A percentile compares a stretch with the other conserved stretches of the same genome.
phyloP scores from a whole-genome alignment of 73 alveolate species.

The Paramecium bursaria region DNA sequence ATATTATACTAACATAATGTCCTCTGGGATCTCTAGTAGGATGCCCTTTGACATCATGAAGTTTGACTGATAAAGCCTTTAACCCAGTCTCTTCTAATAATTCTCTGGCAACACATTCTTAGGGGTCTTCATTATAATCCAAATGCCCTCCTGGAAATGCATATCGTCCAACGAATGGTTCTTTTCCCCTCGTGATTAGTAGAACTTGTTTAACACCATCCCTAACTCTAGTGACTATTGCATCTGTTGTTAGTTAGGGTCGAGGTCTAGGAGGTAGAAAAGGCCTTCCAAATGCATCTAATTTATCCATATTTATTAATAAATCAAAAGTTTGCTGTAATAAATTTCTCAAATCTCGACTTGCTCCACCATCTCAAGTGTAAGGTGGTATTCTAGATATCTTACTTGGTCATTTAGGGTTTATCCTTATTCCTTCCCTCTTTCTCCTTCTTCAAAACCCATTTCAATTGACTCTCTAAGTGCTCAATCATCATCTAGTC shows the following conservation, averaged over 20 bases:
- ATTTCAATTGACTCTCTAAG: too few species aligned
- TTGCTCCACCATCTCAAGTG: neutral
- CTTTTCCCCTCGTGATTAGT: constrained; percentile 88
- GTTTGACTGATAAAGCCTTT: constrained; percentile 85
- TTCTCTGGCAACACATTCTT: constrained; percentile 92
- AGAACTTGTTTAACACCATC: constrained; percentile 79
- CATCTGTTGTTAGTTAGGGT: constrained; percentile 96
- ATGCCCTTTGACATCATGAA: constrained; percentile 94
- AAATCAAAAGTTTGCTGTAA: neutral
- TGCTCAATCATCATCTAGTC: too few species aligned
- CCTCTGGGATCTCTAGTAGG: constrained; percentile 99
- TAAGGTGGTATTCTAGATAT: neutral
- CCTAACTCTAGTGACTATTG: constrained; percentile 85
- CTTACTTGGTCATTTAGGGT: too few species aligned
- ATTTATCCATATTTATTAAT: constrained; percentile 1
- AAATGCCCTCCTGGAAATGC: constrained; percentile 99
- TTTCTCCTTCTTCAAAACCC: too few species aligned
- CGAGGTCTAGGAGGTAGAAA: neutral
- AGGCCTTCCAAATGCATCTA: constrained; percentile 60
- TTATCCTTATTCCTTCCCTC: too few species aligned
- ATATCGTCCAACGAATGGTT: constrained; percentile 88
- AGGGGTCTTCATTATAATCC: constrained; percentile 98
- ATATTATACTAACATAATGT: constrained; percentile 93
- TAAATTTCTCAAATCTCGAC: constrained; percentile 10
- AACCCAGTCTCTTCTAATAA: constrained; percentile 95